Base-by-base conservation (phyloP, 1,284 basidiomycete genomes). In the Malassezia yamatoensis region DNA sequence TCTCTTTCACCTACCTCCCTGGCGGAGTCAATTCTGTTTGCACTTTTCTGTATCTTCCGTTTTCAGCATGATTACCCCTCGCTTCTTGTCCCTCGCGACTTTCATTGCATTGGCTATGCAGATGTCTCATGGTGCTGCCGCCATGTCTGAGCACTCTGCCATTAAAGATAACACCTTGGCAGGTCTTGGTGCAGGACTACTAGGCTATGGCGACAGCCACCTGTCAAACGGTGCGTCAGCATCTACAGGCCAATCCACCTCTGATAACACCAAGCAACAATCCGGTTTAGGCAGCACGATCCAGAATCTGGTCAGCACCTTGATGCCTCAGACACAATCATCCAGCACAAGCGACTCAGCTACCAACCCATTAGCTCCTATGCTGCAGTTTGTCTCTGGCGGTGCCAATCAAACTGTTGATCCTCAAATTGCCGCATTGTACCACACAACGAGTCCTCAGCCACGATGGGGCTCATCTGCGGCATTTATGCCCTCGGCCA, bases 381-480 rank as follows among this genome's bases (percentile, higher is more conserved):
- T 15, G 32, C 33, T 16, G 46, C 34, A 12, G 46, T 18, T 10
- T 12, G 11, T 29, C 46, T 24, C 32, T 35, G 15, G 33, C 29
- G 44, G 11, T 35, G 42, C 42, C 16, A 32, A n/a, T 18, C 12
- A 13, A 21, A 1, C 21, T n/a, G 34, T 29, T 13, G 42, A 20
- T 35, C 38, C 18, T 37, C 45, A 10, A 18, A 37, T 24, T 42
- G 39, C 38, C 42, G 43, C 54, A 12, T 16, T 21, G 34, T 56
- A 56, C 48, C 21, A 33, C 12, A 42, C 50, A 4, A 11, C 10
- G 6, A 20, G 13, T 21, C 42, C 43, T 9, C 33, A 15, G 35
- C 54, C 54, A 12, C 60, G 72, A 15, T 75, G 71, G 63, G 73
- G 73, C 8, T 67, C 74, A 36, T 38, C 60, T 1, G 61, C 72